Conservation (phyloP, 371 early-diverging fungal species). For the Encephalitozoon romaleae region DNA sequence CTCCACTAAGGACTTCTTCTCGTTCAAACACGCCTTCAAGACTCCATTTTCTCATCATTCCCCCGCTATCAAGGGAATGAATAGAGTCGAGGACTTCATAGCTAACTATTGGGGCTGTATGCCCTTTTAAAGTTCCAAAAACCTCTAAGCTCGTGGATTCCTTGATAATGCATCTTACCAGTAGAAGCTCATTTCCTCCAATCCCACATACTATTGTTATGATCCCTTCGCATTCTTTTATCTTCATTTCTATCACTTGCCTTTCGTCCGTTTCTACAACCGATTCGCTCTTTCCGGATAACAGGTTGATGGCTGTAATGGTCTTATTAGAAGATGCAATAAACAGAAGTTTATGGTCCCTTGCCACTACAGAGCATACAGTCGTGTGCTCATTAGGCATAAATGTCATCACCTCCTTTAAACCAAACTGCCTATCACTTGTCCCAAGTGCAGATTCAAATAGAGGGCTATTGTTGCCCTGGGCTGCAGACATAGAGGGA, state of each 20-base stretch:
- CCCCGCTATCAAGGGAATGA: constrained; percentile 17
- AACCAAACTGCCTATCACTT: neutral
- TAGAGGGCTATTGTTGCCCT: neutral
- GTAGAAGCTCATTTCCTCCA: constrained; percentile 26
- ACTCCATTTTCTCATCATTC: constrained; percentile 29
- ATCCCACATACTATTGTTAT: constrained; percentile 1
- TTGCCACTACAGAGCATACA: constrained; percentile 3
- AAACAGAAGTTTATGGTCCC: constrained; percentile 19
- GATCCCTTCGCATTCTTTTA: neutral
- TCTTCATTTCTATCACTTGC: constrained; percentile 18
- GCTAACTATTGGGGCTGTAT: constrained; percentile 6
- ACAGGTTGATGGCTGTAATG: constrained; percentile 17
- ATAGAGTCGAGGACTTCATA: constrained; percentile 34
- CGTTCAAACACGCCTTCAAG: constrained; percentile 14
- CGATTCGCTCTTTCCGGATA: constrained; percentile 19
- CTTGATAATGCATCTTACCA: constrained; percentile 8
- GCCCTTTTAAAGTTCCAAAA: neutral
- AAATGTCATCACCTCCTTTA: constrained; percentile 18
- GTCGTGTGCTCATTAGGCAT: neutral
- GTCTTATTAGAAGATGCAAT: constrained; percentile 13
- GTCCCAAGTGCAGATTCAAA: neutral
- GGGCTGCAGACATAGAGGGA: neutral
- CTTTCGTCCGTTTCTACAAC: constrained; percentile 27
- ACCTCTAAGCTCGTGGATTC: constrained; percentile 1
- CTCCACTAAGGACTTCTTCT: constrained; percentile 11